A percentile compares a stretch with the other conserved stretches of the same genome.
Conservation (phyloP, 768 basidiomycete species). For the Cytidiella melzeri region DNA sequence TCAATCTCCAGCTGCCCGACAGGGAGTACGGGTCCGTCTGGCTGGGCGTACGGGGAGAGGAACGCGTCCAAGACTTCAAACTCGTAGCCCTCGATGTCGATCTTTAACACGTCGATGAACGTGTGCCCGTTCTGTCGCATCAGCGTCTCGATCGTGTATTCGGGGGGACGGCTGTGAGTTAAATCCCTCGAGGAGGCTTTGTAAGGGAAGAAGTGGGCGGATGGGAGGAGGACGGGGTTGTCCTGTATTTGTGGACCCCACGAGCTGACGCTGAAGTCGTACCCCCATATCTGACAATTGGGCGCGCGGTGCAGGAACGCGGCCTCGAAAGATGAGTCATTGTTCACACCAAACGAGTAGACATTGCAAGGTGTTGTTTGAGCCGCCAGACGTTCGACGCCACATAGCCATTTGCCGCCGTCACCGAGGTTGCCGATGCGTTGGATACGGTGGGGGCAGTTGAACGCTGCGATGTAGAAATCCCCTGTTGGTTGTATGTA, state of each 20-base stretch:
- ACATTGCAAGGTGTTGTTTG: conserved; percentile 6
- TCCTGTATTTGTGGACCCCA: conserved; percentile 41
- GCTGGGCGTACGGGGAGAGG: conserved; percentile 38
- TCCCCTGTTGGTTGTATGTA: background rate
- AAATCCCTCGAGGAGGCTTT: conserved; percentile 18
- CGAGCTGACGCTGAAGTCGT: conserved; percentile 33
- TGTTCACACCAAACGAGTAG: conserved; percentile 32
- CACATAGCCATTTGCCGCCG: conserved; percentile 51
- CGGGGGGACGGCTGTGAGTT: conserved; percentile 35
- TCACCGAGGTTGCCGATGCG: conserved; percentile 44
- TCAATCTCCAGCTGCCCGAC: conserved; percentile 69
- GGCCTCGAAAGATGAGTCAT: conserved; percentile 46
- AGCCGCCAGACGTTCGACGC: conserved; percentile 34
- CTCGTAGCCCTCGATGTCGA: conserved; percentile 65
- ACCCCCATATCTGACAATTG: conserved; percentile 33
- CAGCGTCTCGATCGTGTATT: conserved; percentile 54
- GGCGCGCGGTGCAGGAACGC: conserved; percentile 35
- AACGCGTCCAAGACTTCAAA: conserved; percentile 48
- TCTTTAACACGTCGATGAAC: conserved; percentile 65
- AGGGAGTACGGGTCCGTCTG: conserved; percentile 41
- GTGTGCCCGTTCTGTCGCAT: conserved; percentile 61
- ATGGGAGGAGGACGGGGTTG: conserved; percentile 21
- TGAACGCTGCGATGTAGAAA: conserved; percentile 11
- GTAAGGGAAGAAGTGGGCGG: conserved; percentile 39
- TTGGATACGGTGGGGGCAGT: conserved; percentile 18